Conservation (phyloP, 2,329 filamentous ascomycete species). For the Verticillium isaacii region DNA sequence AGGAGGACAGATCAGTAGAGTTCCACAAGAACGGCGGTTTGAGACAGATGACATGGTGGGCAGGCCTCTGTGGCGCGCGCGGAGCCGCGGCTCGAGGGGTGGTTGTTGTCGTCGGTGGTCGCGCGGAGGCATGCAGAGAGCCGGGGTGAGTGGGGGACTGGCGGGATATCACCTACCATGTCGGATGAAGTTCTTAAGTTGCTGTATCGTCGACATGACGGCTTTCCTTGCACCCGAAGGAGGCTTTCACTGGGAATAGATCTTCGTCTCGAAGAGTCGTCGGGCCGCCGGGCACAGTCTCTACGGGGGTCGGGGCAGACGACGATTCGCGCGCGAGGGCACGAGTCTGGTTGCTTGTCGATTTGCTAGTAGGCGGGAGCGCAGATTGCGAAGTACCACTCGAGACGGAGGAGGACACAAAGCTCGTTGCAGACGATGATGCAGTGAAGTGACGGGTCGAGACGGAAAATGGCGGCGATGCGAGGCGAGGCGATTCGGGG, state of each 20-base stretch:
- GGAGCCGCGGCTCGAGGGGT: not conserved
- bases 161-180: slow-evolving; percentile 56
- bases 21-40: not conserved
- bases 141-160: not conserved
- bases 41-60: not conserved
- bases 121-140: not conserved
- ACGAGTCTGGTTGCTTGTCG: too few relatives aligned
- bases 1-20: slow-evolving; percentile 13
- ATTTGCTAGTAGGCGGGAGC: not conserved
- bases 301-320: too few relatives aligned
- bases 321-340: too few relatives aligned
- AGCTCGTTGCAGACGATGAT: not conserved
- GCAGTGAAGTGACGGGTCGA: not conserved
- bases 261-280: not conserved
- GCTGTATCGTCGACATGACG: slow-evolving; percentile 74
- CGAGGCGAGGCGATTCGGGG: not conserved
- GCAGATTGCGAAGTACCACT: not conserved
- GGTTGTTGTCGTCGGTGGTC: not conserved
- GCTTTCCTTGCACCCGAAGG: not conserved
- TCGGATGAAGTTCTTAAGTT: slow-evolving; percentile 96
- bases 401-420: not conserved
- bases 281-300: too few relatives aligned
- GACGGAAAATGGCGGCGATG: not conserved
- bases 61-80: not conserved
- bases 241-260: not conserved